Conservation (phyloP, 2,329 filamentous ascomycete species). For the Xylariomycetidae sp. region DNA sequence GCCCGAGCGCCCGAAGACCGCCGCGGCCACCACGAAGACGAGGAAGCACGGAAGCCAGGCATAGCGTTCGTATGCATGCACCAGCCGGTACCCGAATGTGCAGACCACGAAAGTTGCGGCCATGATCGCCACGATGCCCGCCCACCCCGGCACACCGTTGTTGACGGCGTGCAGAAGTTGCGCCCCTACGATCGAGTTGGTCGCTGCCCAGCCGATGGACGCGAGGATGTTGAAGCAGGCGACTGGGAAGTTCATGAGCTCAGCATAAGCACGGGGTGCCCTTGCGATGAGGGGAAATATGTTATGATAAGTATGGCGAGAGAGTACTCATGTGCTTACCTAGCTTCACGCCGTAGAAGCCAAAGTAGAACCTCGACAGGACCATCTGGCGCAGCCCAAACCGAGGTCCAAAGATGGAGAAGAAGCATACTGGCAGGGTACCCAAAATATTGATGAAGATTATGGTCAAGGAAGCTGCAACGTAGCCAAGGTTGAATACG, state of each 20-base stretch:
- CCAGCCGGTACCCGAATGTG: conserved; percentile 69
- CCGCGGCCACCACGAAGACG: conserved; percentile 66
- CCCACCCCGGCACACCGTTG: conserved; percentile 60
- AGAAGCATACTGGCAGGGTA: conserved; percentile 67
- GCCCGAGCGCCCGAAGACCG: conserved; percentile 60
- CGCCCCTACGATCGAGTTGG: conserved; percentile 75
- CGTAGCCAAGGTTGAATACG: conserved; percentile 64
- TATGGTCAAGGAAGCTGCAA: conserved; percentile 65
- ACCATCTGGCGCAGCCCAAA: conserved; percentile 78
- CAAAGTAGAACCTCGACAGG: conserved; percentile 71
- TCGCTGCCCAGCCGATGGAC: conserved; percentile 68
- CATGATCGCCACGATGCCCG: conserved; percentile 69
- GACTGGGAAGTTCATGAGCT: too few relatives aligned
- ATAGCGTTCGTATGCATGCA: conserved; percentile 72
- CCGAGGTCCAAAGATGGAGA: conserved; percentile 67
- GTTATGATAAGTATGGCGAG: too few relatives aligned
- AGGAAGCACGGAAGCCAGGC: conserved; percentile 68
- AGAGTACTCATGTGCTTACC: conserved; percentile 46
- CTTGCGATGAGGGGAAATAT: too few relatives aligned
- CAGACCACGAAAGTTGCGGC: conserved; percentile 61
- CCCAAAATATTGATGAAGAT: conserved; percentile 72
- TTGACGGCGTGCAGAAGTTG: conserved; percentile 74
- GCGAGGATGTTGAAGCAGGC: conserved; percentile 66
- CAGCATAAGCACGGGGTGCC: too few relatives aligned
- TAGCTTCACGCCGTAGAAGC: conserved; percentile 63